These are phyloP conservation scores for Brassica carinata DNA, from an alignment of 345 rosid genomes.

Conservation along the genomic window DNA sequence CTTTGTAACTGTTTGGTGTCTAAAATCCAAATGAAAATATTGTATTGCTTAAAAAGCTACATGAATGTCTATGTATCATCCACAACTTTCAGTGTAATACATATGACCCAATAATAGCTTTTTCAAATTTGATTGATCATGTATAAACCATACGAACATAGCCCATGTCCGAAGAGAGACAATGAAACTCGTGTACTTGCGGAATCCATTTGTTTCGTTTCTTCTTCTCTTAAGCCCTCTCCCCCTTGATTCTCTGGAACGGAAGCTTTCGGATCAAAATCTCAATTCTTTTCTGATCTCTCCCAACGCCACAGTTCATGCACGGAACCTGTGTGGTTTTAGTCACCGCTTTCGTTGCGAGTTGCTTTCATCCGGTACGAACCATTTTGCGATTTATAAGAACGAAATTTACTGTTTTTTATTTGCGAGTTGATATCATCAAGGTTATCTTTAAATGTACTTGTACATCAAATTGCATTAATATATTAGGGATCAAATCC, in stretches of 20 bases:
- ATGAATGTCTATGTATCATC: conserved; percentile 28
- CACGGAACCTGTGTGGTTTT: background rate
- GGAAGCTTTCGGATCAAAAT: background rate
- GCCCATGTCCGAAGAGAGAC: background rate
- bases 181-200: background rate
- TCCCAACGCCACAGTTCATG: background rate
- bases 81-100: conserved; percentile 18
- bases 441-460: too few species aligned
- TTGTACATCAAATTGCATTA: too few species aligned
- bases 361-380: background rate
- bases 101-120: conserved; percentile 19
- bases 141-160: background rate
- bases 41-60: conserved; percentile 3
- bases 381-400: background rate
- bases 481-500: too few species aligned
- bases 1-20: background rate
- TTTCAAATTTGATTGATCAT: conserved; percentile 26
- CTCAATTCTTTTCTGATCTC: background rate
- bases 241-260: background rate
- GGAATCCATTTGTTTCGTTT: background rate
- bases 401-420: too few species aligned
- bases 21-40: background rate
- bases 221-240: background rate
- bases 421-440: too few species aligned
- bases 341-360: background rate